Conservation (phyloP, 768 basidiomycete species). For the Xerocomus spinulosus region DNA sequence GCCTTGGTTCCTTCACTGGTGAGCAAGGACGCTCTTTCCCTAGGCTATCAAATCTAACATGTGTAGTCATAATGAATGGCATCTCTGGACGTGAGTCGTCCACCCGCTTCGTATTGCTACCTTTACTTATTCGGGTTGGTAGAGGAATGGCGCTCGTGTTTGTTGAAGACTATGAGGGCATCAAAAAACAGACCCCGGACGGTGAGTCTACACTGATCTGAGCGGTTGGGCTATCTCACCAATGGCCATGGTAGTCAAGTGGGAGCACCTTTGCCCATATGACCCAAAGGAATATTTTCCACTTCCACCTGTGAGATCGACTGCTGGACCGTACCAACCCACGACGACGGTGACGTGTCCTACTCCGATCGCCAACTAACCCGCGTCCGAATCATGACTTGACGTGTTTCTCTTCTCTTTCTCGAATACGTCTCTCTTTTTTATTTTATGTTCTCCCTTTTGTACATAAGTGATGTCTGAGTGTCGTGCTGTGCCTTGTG, state of each 20-base stretch:
- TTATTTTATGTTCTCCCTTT: neutral
- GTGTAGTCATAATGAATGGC: conserved; percentile 17
- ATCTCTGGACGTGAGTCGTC: conserved; percentile 12
- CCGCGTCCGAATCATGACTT: too few species aligned
- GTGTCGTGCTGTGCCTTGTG: too few species aligned
- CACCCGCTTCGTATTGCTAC: neutral
- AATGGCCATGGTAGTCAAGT: neutral
- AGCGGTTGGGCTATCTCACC: neutral
- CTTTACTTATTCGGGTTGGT: neutral
- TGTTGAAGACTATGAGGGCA: conserved; percentile 3
- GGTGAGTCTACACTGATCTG: neutral
- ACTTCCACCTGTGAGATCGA: neutral
- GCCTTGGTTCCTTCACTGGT: conserved; percentile 31
- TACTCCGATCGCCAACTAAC: too few species aligned
- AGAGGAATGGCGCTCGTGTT: conserved; percentile 15
- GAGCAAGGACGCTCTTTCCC: neutral
- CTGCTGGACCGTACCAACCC: neutral
- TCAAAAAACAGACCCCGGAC: neutral
- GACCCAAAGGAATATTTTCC: neutral
- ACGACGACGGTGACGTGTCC: neutral
- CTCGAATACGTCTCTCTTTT: too few species aligned
- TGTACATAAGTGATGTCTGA: too few species aligned
- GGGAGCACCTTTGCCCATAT: neutral
- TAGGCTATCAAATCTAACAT: neutral
- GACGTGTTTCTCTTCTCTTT: neutral